Percentiles rank a stretch among this genome's conserved stretches.
phyloP scores from a whole-genome alignment of 1,284 basidiomycete genomes.

The Rhodotorula sp. region DNA sequence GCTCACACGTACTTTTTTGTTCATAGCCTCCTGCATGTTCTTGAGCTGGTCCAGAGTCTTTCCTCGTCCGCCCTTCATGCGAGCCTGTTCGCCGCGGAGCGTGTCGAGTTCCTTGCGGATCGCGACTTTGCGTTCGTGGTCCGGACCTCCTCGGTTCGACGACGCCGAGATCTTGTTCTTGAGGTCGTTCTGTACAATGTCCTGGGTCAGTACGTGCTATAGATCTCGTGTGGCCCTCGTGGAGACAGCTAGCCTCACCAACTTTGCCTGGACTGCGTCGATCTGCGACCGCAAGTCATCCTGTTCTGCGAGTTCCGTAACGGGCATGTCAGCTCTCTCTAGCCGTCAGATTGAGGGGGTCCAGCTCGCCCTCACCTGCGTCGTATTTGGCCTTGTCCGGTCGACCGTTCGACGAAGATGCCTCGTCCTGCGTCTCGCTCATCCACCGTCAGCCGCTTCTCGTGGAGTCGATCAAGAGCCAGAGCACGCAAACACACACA shows the following conservation, averaged over 20 bases:
- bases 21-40: slow-evolving; percentile 71
- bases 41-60: slow-evolving; percentile 83
- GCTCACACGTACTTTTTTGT: slow-evolving; percentile 67
- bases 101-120: slow-evolving; percentile 79
- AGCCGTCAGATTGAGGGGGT: fast-evolving
- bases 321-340: no score
- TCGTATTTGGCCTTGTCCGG: slow-evolving; percentile 38
- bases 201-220: not conserved
- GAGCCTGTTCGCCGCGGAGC: slow-evolving; percentile 76
- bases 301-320: slow-evolving; percentile 61
- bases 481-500: no score
- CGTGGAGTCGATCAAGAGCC: no score
- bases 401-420: slow-evolving; percentile 13
- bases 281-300: slow-evolving; percentile 77
- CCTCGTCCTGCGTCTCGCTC: not conserved
- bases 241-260: slow-evolving; percentile 55
- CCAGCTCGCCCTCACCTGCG: not conserved
- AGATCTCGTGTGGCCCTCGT: no score
- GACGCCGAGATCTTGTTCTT: slow-evolving; percentile 73
- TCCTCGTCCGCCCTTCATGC: slow-evolving; percentile 68
- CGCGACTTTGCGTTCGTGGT: slow-evolving; percentile 64
- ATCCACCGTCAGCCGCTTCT: not conserved
- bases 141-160: slow-evolving; percentile 52
- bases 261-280: slow-evolving; percentile 70
- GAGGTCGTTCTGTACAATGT: slow-evolving; percentile 62